These are phyloP conservation scores for Calocybe cyanea DNA, from an alignment of 768 basidiomycete genomes.

Conservation along the genomic window DNA sequence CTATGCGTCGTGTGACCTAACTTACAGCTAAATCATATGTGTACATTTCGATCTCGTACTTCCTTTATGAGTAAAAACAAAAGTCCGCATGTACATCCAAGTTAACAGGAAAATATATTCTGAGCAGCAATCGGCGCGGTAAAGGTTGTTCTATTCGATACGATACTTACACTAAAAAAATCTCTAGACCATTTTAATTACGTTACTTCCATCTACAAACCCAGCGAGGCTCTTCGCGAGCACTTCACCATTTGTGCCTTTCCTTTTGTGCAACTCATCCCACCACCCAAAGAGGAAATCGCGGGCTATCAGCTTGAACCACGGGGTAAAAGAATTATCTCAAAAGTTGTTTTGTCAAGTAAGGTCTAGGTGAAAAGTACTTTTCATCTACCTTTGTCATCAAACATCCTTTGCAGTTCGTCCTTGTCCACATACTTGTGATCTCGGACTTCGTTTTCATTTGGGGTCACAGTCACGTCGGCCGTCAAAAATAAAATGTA, in stretches of 20 bases:
- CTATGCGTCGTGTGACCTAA: too few species aligned
- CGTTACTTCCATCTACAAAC: conserved; percentile 67
- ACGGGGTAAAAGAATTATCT: conserved; percentile 94
- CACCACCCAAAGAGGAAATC: conserved; percentile 99
- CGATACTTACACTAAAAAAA: conserved; percentile 3
- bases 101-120: background rate
- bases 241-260: conserved; percentile 51
- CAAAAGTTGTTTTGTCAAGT: conserved; percentile 5
- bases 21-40: background rate
- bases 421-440: conserved; percentile 87
- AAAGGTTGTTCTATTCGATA: background rate
- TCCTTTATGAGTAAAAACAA: too few species aligned
- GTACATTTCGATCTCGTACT: background rate
- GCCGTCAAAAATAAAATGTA: conserved; percentile 95
- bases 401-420: conserved; percentile 90
- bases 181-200: conserved; percentile 45
- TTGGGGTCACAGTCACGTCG: conserved; percentile 78
- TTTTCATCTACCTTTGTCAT: conserved; percentile 57
- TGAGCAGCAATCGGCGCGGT: background rate
- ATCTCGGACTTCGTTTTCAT: conserved; percentile 89
- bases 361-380: background rate
- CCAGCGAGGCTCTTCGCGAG: conserved; percentile 61
- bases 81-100: too few species aligned
- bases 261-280: conserved; percentile 79
- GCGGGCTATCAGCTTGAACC: conserved; percentile 98